phyloP scores from a whole-genome alignment of 2,329 filamentous ascomycete genomes.

The Xylaria sp. region DNA sequence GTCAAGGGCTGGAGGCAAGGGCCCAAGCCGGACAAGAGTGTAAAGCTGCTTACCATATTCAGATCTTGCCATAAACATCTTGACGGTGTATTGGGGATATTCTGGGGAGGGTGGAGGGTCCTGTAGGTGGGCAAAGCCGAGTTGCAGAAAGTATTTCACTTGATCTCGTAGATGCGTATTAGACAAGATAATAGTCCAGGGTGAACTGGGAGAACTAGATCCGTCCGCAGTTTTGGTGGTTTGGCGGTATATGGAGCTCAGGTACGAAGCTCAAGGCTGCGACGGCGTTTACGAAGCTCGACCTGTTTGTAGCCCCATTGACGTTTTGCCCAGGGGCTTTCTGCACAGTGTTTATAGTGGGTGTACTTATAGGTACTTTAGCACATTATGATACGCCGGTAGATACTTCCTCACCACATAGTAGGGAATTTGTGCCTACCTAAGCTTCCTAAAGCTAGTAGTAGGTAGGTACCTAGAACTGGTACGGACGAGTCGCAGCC shows the following conservation, averaged over 20 bases:
- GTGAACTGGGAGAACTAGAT: not conserved
- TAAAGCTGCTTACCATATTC: conserved; percentile 84
- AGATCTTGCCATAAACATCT: conserved; percentile 99
- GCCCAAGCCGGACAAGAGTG: conserved; percentile 31
- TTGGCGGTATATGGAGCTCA: conserved; percentile 26
- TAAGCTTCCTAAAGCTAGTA: too few relatives aligned
- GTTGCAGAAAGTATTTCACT: not conserved
- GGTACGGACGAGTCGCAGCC: too few relatives aligned
- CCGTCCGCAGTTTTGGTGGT: conserved; percentile 20
- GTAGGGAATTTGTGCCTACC: not conserved
- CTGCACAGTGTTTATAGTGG: not conserved
- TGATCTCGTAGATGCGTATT: not conserved
- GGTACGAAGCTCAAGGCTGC: conserved; percentile 43
- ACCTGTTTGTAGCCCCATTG: conserved; percentile 1
- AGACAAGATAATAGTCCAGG: conserved; percentile 12
- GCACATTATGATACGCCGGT: too few relatives aligned
- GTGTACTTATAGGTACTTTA: not conserved
- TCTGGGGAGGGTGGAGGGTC: not conserved
- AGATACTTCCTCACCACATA: not conserved
- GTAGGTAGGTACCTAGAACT: too few relatives aligned
- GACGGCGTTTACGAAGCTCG: conserved; percentile 44
- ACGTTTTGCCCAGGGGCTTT: not conserved
- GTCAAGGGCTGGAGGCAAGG: conserved; percentile 3
- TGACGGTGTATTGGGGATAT: conserved; percentile 54
- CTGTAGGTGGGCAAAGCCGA: not conserved